Conservation (phyloP, 257 asterid species). For the Plantago ovata region DNA sequence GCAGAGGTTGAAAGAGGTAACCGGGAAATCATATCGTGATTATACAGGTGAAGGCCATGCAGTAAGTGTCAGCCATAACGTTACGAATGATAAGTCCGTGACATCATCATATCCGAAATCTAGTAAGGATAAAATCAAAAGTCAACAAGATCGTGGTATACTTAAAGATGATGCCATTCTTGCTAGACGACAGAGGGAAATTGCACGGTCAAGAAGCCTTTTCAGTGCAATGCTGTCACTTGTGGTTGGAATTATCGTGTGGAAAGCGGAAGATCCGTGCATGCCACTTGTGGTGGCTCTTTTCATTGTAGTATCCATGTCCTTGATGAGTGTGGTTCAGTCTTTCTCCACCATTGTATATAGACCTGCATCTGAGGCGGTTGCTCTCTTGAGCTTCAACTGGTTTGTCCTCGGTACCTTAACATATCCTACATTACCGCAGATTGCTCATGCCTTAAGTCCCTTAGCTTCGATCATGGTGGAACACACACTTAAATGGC, state of each 20-base stretch:
- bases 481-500: neutral
- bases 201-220: constrained; percentile 47
- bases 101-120: too few species aligned
- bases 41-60: neutral
- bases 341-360: constrained; percentile 34
- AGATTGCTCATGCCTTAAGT: constrained; percentile 27
- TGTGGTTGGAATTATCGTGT: constrained; percentile 52
- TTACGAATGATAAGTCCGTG: neutral
- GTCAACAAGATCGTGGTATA: neutral
- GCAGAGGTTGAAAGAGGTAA: constrained; percentile 37
- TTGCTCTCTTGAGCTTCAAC: constrained; percentile 68
- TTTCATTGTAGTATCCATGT: constrained; percentile 45
- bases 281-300: constrained; percentile 62
- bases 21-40: constrained; percentile 30
- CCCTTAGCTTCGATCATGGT: constrained; percentile 22
- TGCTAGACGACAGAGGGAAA: constrained; percentile 27
- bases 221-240: constrained; percentile 51
- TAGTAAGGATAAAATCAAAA: constrained; percentile 7
- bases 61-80: neutral
- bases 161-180: neutral
- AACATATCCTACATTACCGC: constrained; percentile 49
- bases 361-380: constrained; percentile 45
- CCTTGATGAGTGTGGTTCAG: constrained; percentile 44
- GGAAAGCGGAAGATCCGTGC: constrained; percentile 63
- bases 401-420: constrained; percentile 67